These are phyloP conservation scores for Aspergillus conjunctus DNA, from an alignment of 495 filamentous ascomycete species.

Conservation along the genomic window DNA sequence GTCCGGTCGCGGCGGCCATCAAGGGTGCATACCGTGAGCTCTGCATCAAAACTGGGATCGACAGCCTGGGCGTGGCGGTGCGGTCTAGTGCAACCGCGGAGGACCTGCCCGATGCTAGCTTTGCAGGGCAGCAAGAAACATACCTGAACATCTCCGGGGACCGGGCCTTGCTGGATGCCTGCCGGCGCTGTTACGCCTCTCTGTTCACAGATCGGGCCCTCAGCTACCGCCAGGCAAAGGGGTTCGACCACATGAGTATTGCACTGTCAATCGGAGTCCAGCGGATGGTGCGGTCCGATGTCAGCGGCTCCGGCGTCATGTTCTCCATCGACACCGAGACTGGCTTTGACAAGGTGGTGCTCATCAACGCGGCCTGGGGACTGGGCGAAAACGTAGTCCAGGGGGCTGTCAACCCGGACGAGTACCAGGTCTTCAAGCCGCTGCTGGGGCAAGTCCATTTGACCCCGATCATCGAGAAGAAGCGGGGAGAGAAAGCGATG, in stretches of 20 bases:
- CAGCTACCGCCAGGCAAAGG: slow-evolving; percentile 38
- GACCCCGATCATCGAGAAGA: slow-evolving; percentile 21
- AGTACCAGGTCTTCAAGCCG: slow-evolving; percentile 44
- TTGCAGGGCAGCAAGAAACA: slow-evolving; percentile 41
- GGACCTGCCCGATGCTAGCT: slow-evolving; percentile 41
- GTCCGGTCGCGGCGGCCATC: slow-evolving; percentile 4
- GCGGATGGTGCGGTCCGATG: slow-evolving; percentile 40
- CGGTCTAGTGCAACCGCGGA: slow-evolving; percentile 43
- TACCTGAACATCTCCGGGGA: slow-evolving; percentile 31
- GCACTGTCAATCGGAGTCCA: slow-evolving; percentile 41
- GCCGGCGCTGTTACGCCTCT: slow-evolving; percentile 37
- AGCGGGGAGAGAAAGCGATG: slow-evolving; percentile 21
- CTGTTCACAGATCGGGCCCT: slow-evolving; percentile 41
- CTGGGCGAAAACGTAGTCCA: slow-evolving; percentile 43
- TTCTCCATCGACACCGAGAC: slow-evolving; percentile 42
- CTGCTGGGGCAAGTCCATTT: slow-evolving; percentile 4
- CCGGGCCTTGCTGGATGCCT: slow-evolving; percentile 30
- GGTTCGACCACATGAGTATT: slow-evolving; percentile 36
- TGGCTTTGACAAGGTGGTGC: slow-evolving; percentile 38
- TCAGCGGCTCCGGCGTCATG: slow-evolving; percentile 38
- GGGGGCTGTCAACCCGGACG: slow-evolving; percentile 40
- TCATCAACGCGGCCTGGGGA: slow-evolving; percentile 43
- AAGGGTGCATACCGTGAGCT: slow-evolving; percentile 15
- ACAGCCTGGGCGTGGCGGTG: slow-evolving; percentile 36
- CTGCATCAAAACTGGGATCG: slow-evolving; percentile 20